Evolutionary conservation across 2,329 filamentous ascomycete species (phyloP).

Genomic region (Fusarium irregulare): DNA sequence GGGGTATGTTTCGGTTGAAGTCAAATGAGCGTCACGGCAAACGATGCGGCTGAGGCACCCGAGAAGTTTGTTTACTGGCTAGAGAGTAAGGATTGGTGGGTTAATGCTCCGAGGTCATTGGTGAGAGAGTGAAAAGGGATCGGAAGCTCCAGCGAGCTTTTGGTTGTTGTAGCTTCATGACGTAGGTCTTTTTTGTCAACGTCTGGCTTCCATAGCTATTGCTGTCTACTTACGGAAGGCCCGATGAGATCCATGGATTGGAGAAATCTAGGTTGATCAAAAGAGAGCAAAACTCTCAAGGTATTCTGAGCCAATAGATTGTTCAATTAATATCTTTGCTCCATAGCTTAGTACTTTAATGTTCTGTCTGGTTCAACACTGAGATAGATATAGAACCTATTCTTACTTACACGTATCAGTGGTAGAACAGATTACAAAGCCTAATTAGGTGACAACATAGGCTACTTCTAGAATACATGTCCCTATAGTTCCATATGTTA

Average conservation of each 20-base stretch:
- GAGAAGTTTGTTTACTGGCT: constrained; percentile 3
- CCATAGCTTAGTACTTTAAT: background rate
- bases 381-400: background rate
- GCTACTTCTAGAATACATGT: background rate
- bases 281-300: background rate
- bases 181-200: background rate
- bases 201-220: background rate
- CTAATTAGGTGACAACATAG: background rate
- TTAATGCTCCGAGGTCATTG: constrained; percentile 1
- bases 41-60: constrained; percentile 1
- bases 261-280: background rate
- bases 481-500: background rate
- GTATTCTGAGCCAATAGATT: no score
- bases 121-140: background rate
- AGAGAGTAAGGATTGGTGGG: background rate
- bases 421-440: background rate
- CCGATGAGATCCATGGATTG: background rate
- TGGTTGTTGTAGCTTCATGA: constrained; percentile 24
- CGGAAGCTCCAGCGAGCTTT: background rate
- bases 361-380: background rate
- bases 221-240: background rate
- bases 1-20: constrained; percentile 25
- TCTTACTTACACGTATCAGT: background rate
- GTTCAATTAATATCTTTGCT: background rate
- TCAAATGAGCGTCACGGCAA: constrained; percentile 3